Conservation (phyloP, 1,284 basidiomycete species). For the Malassezia vespertilionis region DNA sequence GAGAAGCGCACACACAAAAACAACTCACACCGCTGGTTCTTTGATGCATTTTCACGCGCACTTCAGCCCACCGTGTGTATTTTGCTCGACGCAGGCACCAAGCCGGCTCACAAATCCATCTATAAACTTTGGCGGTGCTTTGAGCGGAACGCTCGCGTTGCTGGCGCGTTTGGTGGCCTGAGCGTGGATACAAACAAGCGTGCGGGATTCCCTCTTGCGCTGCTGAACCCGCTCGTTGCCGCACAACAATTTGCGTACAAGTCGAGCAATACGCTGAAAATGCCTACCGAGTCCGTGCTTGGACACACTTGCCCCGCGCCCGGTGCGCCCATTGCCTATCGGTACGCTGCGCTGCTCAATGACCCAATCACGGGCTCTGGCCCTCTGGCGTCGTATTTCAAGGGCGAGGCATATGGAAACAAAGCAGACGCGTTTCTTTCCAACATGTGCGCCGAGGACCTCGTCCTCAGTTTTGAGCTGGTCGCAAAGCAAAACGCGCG, state of each 20-base stretch:
- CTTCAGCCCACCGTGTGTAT: constrained; percentile 73
- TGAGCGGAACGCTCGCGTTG: constrained; percentile 87
- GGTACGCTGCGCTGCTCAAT: constrained; percentile 79
- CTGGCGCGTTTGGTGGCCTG: constrained; percentile 92
- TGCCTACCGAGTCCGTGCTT: constrained; percentile 61
- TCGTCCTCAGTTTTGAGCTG: constrained; percentile 43
- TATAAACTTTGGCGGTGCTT: constrained; percentile 97
- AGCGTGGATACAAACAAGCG: constrained; percentile 65
- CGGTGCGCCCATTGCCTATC: constrained; percentile 66
- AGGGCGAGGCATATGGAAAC: constrained; percentile 58
- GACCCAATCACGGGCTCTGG: constrained; percentile 64
- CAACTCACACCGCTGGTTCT: constrained; percentile 43
- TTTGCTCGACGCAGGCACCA: constrained; percentile 84
- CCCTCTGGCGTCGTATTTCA: constrained; percentile 83
- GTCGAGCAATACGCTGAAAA: constrained; percentile 41
- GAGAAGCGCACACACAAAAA: constrained; percentile 59
- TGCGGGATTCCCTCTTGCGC: constrained; percentile 34
- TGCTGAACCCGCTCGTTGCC: constrained; percentile 64
- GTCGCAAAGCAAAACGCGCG: constrained; percentile 48
- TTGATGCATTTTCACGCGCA: constrained; percentile 48
- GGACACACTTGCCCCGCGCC: constrained; percentile 87
- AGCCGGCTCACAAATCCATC: constrained; percentile 84
- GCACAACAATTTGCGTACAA: constrained; percentile 47
- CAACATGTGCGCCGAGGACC: constrained; percentile 46
- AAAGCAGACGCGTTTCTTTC: constrained; percentile 43